These are phyloP conservation scores for Fusarium phyllophilum DNA, from an alignment of 2,329 filamentous ascomycete species.

Conservation along the genomic window DNA sequence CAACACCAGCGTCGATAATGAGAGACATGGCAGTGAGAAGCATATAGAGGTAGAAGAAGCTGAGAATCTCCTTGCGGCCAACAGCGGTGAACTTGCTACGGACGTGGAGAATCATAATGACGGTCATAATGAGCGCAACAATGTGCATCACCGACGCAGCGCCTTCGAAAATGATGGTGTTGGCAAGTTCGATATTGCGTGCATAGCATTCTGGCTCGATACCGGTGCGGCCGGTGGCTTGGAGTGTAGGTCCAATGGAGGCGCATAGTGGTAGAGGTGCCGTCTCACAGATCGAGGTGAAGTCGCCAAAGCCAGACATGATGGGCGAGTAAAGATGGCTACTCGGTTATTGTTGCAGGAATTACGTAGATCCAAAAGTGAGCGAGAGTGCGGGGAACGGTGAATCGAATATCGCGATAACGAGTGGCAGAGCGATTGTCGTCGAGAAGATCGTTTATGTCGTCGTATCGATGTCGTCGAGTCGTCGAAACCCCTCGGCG, in stretches of 20 bases:
- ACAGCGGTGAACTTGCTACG: conserved; percentile 98
- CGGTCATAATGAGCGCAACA: conserved; percentile 87
- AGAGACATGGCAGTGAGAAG: conserved; percentile 88
- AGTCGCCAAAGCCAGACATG: conserved; percentile 91
- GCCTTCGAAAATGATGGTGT: conserved; percentile 97
- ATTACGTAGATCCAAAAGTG: not conserved
- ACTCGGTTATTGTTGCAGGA: conserved; percentile 1
- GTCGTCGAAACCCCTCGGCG: conserved; percentile 9
- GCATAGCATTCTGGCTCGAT: conserved; percentile 94
- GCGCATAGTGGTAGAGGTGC: conserved; percentile 89
- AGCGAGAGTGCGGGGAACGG: not conserved
- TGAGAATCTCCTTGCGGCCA: conserved; percentile 77
- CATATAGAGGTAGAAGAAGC: conserved; percentile 98
- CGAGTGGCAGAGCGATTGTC: conserved; percentile 1
- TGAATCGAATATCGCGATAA: not conserved
- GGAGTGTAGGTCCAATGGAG: conserved; percentile 79
- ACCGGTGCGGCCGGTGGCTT: conserved; percentile 74
- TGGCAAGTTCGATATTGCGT: conserved; percentile 93
- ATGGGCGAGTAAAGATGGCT: conserved; percentile 33
- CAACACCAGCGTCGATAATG: conserved; percentile 90
- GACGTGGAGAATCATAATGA: conserved; percentile 97
- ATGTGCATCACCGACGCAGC: conserved; percentile 95
- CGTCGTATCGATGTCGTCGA: conserved; percentile 18
- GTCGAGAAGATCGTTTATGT: not conserved
- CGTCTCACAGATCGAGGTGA: conserved; percentile 85